Conservation (phyloP, 805 yeast genomes). For the Candida ascalaphidarum region DNA sequence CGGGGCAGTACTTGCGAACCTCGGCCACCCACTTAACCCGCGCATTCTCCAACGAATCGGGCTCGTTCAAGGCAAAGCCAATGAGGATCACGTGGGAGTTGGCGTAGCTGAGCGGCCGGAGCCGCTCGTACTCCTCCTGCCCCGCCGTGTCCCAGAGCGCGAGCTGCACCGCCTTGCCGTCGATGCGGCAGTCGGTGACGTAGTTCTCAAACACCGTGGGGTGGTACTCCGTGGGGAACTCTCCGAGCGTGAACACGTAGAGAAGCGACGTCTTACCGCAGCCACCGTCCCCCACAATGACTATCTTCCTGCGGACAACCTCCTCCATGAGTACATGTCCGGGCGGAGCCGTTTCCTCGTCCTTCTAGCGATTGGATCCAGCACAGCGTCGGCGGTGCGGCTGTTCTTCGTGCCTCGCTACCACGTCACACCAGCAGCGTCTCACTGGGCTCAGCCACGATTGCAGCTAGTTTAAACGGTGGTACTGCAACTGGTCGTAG, state of each 20-base stretch:
- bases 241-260: constrained; percentile 89
- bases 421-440: too few species aligned
- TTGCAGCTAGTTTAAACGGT: too few species aligned
- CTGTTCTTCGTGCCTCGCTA: too few species aligned
- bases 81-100: constrained; percentile 81
- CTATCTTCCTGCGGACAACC: constrained; percentile 50
- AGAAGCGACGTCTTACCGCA: constrained; percentile 88
- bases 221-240: constrained; percentile 85
- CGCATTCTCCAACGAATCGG: constrained; percentile 80
- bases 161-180: constrained; percentile 82
- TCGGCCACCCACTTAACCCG: constrained; percentile 83
- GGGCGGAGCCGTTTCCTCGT: too few species aligned
- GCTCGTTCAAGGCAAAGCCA: constrained; percentile 79
- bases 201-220: constrained; percentile 94
- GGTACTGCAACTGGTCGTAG: too few species aligned
- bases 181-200: constrained; percentile 89
- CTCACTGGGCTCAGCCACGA: too few species aligned
- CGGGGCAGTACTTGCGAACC: constrained; percentile 72
- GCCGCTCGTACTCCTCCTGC: constrained; percentile 88
- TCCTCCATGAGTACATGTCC: too few species aligned
- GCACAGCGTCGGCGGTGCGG: too few species aligned
- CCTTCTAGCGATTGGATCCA: too few species aligned
- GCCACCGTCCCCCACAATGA: constrained; percentile 92
- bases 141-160: constrained; percentile 97
- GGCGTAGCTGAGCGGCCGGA: constrained; percentile 81